A percentile compares a stretch with the other conserved stretches of the same genome.
These are phyloP conservation scores for Striga asiatica DNA, from an alignment of 257 asterid genomes.

Conservation along the genomic window DNA sequence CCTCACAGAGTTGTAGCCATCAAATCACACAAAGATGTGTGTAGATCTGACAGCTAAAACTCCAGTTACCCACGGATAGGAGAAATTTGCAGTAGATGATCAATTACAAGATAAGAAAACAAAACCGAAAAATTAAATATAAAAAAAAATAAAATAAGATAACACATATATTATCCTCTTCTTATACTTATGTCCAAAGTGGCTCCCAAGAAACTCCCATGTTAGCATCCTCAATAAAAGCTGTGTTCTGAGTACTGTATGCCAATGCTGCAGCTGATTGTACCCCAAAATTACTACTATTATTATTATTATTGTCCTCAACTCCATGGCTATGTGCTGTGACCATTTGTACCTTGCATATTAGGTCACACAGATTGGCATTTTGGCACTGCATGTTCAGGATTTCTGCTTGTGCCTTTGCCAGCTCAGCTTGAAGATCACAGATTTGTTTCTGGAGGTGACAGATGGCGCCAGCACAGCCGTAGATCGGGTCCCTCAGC, in stretches of 20 bases:
- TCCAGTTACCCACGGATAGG: too few species aligned
- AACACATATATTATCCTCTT: neutral
- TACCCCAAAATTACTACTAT: neutral
- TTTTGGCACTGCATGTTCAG: constrained; percentile 50
- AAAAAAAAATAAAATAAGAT: neutral
- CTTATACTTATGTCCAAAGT: constrained; percentile 20
- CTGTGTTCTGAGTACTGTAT: neutral
- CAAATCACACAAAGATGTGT: too few species aligned
- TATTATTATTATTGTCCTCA: neutral
- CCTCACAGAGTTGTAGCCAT: too few species aligned
- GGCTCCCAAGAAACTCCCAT: constrained; percentile 19
- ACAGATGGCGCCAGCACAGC: constrained; percentile 55
- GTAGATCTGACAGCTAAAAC: too few species aligned
- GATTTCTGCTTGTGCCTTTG: constrained; percentile 47
- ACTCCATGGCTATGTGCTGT: neutral
- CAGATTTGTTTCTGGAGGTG: constrained; percentile 44
- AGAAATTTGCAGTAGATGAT: too few species aligned
- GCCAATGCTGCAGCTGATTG: neutral
- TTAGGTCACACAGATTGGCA: constrained; percentile 9
- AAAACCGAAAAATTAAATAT: neutral
- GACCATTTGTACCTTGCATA: neutral
- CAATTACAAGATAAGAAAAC: neutral
- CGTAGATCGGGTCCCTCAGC: constrained; percentile 56
- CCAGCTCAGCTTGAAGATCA: constrained; percentile 55
- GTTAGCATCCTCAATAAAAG: constrained; percentile 14